Conservation (phyloP, 805 yeast species). For the Ogataea nakhonphanomensis region DNA sequence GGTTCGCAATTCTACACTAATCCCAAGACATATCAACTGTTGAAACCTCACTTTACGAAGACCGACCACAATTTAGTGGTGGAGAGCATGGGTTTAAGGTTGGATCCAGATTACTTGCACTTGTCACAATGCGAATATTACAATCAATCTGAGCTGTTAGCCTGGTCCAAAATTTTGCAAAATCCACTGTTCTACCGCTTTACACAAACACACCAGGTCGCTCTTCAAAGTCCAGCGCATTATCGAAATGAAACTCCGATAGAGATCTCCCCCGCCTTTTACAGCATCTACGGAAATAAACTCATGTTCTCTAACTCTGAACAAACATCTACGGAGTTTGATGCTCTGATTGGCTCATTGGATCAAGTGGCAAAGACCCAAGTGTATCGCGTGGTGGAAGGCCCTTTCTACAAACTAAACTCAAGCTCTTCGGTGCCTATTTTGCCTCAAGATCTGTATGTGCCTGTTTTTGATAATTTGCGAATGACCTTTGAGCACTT, state of each 20-base stretch:
- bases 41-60: slow-evolving; percentile 7
- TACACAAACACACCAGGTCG: slow-evolving; percentile 38
- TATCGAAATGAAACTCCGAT: slow-evolving; percentile 24
- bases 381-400: slow-evolving; percentile 11
- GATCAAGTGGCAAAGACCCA: slow-evolving; percentile 5
- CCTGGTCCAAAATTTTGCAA: slow-evolving; percentile 39
- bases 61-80: neutral
- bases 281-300: slow-evolving; percentile 27
- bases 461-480: slow-evolving; percentile 40
- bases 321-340: slow-evolving; percentile 12
- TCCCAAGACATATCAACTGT: slow-evolving; percentile 7
- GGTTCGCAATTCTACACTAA: slow-evolving; percentile 8
- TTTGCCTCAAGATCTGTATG: slow-evolving; percentile 35
- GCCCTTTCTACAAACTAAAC: neutral
- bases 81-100: slow-evolving; percentile 5
- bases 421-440: slow-evolving; percentile 1
- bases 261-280: slow-evolving; percentile 33
- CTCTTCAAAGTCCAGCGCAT: slow-evolving; percentile 43
- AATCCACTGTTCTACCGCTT: slow-evolving; percentile 41
- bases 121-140: slow-evolving; percentile 16
- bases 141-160: neutral
- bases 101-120: slow-evolving; percentile 19
- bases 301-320: slow-evolving; percentile 2
- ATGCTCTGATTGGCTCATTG: slow-evolving; percentile 17
- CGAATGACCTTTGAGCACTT: slow-evolving; percentile 47